Conservation (phyloP, 176 grass and related monocot genomes). For the Cocos nucifera region DNA sequence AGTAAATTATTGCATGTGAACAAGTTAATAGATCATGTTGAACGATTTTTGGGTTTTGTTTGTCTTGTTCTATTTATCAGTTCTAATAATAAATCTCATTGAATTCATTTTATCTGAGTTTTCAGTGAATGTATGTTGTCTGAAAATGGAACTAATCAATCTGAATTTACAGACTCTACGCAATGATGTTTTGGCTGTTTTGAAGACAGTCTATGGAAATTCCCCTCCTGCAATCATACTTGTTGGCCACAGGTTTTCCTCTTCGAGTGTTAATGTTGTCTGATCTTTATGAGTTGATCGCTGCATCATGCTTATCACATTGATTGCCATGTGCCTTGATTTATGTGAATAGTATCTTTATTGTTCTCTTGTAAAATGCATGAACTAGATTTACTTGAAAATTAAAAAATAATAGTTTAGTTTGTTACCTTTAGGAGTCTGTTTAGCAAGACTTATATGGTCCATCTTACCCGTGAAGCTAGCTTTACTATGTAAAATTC, state of each 20-base stretch:
- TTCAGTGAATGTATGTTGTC: background rate
- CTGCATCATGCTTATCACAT: no score
- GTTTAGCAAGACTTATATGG: no score
- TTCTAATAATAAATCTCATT: background rate
- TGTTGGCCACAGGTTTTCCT: slow-evolving; percentile 74
- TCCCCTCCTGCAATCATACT: slow-evolving; percentile 90
- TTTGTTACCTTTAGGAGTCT: no score
- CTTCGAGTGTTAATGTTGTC: background rate
- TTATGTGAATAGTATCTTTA: no score
- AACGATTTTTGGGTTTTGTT: background rate
- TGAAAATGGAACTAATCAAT: background rate
- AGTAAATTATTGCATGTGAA: background rate
- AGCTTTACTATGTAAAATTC: no score
- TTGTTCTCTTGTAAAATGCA: no score
- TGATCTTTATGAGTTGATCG: no score
- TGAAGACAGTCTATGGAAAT: slow-evolving; percentile 65
- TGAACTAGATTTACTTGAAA: no score
- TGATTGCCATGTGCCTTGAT: no score
- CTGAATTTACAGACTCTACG: slow-evolving; percentile 60
- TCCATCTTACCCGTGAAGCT: no score
- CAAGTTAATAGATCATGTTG: background rate
- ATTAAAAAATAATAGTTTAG: no score
- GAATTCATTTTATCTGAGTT: background rate
- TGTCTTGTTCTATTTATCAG: background rate
- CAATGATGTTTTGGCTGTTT: slow-evolving; percentile 69